Base-by-base conservation (phyloP, 2,329 filamentous ascomycete species). In the Lomentospora prolificans region DNA sequence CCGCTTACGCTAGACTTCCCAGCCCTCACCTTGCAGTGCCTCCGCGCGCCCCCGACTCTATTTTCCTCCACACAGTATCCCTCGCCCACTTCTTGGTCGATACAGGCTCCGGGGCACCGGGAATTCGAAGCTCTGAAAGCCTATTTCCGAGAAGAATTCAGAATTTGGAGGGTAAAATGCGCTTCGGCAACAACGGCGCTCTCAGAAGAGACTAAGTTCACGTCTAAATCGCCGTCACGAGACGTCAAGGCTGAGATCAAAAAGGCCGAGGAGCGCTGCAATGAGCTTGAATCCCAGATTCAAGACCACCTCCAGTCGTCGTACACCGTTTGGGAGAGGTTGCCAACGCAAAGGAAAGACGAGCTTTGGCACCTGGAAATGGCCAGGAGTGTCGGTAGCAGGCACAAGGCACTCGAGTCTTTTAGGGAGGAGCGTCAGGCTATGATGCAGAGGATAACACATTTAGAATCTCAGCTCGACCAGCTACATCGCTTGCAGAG, bases 1-100 rank as follows among this genome's bases (percentile, higher is more conserved):
- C 87, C 92, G 31, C 81, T 91, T 58, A 78, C 87, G 4, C 82
- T 95, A 66, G 90, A 90, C 58, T 96, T 96, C 64, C 90, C 91
- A 5, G 85, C 87, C 5, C 78, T 97, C 41, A 90, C 86, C 33
- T 80, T 96, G 9, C 88, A 87, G 60, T 86, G 92, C 61, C 81
- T 97, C 1, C 82, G 87, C 33, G 78, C 88, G 8, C 90, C 91
- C 3, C 85, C 89, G 3, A 94, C 89, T 0, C 76, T 96, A 5
- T 92, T 91, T 71, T 87, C 89, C 8, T 81, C 85, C 0, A 89
- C 86, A 5, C 89, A 90, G 28, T 86, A 95, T 64, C 77, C 90
- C 1, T 89, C 86, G 0, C 76, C 82, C 19, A 82, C 85, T 3
- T 94, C 89, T 0, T 96, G 92, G 84, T 90, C 90, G 0, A 80